Evolutionary conservation across 768 basidiomycete genomes (phyloP).

Genomic region (Naematelia aurantialba): DNA sequence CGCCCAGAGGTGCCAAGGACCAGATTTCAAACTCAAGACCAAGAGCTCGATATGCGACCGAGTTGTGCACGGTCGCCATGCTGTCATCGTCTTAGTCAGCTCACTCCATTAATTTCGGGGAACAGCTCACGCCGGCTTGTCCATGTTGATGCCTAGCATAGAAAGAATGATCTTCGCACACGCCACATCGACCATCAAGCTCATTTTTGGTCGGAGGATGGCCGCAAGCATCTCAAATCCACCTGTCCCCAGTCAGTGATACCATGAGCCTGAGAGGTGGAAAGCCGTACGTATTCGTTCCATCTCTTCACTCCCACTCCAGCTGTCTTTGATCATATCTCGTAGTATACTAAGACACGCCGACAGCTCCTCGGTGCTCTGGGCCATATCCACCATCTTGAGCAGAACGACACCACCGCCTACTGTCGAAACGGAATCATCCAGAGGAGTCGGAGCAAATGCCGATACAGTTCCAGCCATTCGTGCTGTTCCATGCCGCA

Average conservation of each 20-base stretch:
- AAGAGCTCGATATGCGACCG: slow-evolving; percentile 73
- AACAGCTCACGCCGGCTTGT: slow-evolving; percentile 66
- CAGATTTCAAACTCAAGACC: slow-evolving; percentile 89
- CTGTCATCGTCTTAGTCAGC: slow-evolving; percentile 52
- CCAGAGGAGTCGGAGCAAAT: slow-evolving; percentile 53
- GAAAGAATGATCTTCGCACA: slow-evolving; percentile 79
- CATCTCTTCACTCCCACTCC: slow-evolving; percentile 95
- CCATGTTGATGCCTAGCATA: slow-evolving; percentile 79
- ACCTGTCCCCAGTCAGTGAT: slow-evolving; percentile 53
- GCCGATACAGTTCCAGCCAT: slow-evolving; percentile 30
- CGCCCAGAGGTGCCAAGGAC: slow-evolving; percentile 65
- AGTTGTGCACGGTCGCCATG: slow-evolving; percentile 75
- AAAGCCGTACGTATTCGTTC: slow-evolving; percentile 65
- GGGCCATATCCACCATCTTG: slow-evolving; percentile 70
- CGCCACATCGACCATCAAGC: slow-evolving; percentile 69
- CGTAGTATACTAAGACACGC: slow-evolving; percentile 67
- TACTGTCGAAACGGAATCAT: slow-evolving; percentile 72
- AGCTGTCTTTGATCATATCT: slow-evolving; percentile 75
- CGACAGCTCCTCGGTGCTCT: slow-evolving; percentile 74
- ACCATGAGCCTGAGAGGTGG: not conserved
- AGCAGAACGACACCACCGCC: slow-evolving; percentile 75
- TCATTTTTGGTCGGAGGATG: slow-evolving; percentile 65
- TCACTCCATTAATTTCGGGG: not conserved
- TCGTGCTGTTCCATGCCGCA: slow-evolving; percentile 24
- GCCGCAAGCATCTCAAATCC: slow-evolving; percentile 83